These are phyloP conservation scores for Akanthomyces uredinophilus DNA, from an alignment of 2,329 filamentous ascomycete species.

Conservation along the genomic window DNA sequence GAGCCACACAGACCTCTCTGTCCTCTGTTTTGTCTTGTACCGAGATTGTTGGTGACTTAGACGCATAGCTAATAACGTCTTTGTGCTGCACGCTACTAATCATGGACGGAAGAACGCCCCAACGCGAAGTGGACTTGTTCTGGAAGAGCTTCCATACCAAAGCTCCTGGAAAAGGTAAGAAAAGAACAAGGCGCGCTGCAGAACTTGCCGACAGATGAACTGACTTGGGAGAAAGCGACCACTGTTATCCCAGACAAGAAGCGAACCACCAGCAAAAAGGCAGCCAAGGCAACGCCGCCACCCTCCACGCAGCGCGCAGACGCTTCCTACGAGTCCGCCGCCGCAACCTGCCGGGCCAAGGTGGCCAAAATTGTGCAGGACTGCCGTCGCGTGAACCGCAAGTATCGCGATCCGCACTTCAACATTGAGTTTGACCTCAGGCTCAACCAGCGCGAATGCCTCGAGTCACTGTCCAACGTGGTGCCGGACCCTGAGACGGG, in stretches of 20 bases:
- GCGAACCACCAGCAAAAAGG: conserved; percentile 27
- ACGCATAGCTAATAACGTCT: too few relatives aligned
- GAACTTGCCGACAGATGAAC: neutral
- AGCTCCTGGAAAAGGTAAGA: conserved; percentile 9
- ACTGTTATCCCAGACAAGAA: neutral
- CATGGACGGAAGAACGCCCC: conserved; percentile 9
- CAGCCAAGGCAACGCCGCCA: conserved; percentile 45
- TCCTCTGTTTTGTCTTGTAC: too few relatives aligned
- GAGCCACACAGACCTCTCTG: too few relatives aligned
- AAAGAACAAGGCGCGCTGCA: neutral
- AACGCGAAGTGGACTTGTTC: conserved; percentile 5
- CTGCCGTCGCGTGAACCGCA: conserved; percentile 74
- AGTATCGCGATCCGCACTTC: conserved; percentile 82
- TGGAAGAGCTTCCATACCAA: conserved; percentile 14
- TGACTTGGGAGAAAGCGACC: neutral
- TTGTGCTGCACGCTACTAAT: neutral
- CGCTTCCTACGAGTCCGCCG: conserved; percentile 68
- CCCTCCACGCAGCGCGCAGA: conserved; percentile 33
- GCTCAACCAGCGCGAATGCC: conserved; percentile 45
- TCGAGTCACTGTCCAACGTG: conserved; percentile 39
- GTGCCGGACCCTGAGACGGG: conserved; percentile 14
- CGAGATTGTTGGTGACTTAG: too few relatives aligned
- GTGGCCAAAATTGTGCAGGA: conserved; percentile 57
- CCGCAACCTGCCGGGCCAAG: conserved; percentile 60
- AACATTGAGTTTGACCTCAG: conserved; percentile 76